Base-by-base conservation (phyloP, 441 rosid genomes). In the Pelargonium cotyledonis region DNA sequence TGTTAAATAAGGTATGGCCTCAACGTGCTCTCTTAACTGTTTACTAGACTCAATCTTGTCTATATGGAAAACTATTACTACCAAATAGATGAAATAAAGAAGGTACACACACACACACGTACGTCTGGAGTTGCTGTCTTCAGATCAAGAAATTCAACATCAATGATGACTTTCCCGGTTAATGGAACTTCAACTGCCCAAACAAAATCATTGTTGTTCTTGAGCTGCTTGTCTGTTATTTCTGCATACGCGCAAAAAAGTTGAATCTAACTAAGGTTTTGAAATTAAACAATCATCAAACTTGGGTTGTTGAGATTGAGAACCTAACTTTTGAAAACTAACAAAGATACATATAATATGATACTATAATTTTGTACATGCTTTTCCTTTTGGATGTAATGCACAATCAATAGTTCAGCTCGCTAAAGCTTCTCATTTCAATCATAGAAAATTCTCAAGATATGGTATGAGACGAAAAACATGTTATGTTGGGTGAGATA, bases 171-270 rank as follows among this genome's bases (percentile, higher is more conserved):
- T 82, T 85, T 91, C 26, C 97, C 98, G 0, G 88, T 82, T 40
- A 89, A 80, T 8, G 97, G 96, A 71, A 84, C 85, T 57, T 91
- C 96, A 70, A 89, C 71, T 0, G 80, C 81, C 98, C 98, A 93
- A 66, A 91, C 78, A 72, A 91, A 93, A 77, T 88, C 95, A 15
- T 91, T 89, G 70, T 75, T 87, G 47, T 71, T 83, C 88, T 93
- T 91, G 72, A 93, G 85, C 77, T 76, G 75, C 82, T 83, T 89
- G 78, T 93, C 93, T 40, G 73, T 86, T 46, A 89, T 76, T 82
- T 85, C 96, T 93, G 85, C 80, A 77, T 7, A 69, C 40, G 44
- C 67, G n/a, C n/a, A n/a, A n/a, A n/a, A n/a, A n/a, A 35, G 40
- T 5, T 35, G 40, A 35, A 35, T 35, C 40, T 35, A 35, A 35